Conservation (phyloP, 2,329 filamentous ascomycete species). For the Zymoseptoria tritici region DNA sequence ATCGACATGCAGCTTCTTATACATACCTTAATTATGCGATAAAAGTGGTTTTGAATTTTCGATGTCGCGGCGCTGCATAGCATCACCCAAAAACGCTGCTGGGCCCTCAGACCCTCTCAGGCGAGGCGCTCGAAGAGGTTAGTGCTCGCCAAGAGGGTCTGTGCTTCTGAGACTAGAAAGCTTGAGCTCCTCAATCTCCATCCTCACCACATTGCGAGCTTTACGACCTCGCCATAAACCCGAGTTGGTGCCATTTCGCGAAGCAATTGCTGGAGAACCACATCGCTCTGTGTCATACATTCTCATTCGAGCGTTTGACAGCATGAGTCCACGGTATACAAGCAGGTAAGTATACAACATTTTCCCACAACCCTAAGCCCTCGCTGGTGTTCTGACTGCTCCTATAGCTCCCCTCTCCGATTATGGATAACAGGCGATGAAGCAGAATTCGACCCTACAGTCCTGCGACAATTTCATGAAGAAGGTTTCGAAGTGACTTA, state of each 20-base stretch:
- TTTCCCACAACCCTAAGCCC: background rate
- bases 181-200: background rate
- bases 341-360: background rate
- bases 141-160: no score
- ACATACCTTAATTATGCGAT: no score
- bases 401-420: constrained; percentile 19
- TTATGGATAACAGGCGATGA: constrained; percentile 22
- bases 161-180: no score
- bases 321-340: background rate
- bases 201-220: background rate
- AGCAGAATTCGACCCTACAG: constrained; percentile 32
- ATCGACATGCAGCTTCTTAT: no score
- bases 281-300: no score
- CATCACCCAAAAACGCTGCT: no score
- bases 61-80: no score
- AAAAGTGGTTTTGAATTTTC: no score
- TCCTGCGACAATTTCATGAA: constrained; percentile 34
- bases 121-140: no score
- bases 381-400: background rate
- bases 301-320: no score
- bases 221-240: background rate
- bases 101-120: no score
- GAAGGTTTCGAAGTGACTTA: constrained; percentile 38
- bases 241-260: no score
- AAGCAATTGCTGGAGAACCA: background rate